A percentile compares a stretch with the other conserved stretches of the same genome.
These are phyloP conservation scores for Mycena rebaudengoi DNA, from an alignment of 768 basidiomycete species.

Conservation along the genomic window DNA sequence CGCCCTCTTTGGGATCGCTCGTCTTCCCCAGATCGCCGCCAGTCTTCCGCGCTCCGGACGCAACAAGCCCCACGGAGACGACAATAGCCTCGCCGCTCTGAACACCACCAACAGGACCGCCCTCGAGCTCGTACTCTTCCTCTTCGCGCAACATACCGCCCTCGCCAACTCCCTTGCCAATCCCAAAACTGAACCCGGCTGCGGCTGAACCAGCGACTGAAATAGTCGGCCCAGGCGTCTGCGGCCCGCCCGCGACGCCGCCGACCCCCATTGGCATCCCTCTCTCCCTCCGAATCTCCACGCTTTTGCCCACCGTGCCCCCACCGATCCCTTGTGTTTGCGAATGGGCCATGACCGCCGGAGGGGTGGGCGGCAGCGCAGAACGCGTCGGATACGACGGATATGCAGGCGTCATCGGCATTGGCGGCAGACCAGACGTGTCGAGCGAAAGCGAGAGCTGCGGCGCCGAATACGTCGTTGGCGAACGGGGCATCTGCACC, in stretches of 20 bases:
- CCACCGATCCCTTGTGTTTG: conserved; percentile 55
- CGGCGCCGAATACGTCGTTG: conserved; percentile 64
- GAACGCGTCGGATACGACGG: conserved; percentile 67
- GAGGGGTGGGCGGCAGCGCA: conserved; percentile 59
- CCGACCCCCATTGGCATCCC: conserved; percentile 46
- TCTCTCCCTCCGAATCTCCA: conserved; percentile 75
- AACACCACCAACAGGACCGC: conserved; percentile 5
- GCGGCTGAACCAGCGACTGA: conserved; percentile 52
- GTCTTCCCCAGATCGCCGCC: conserved; percentile 30
- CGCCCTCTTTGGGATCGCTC: conserved; percentile 30
- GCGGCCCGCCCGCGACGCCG: conserved; percentile 46
- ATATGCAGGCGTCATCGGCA: conserved; percentile 74
- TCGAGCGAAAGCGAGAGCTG: conserved; percentile 42
- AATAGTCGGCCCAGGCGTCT: conserved; percentile 66
- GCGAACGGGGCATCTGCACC: conserved; percentile 52
- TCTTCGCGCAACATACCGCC: conserved; percentile 39
- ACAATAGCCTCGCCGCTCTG: conserved; percentile 66
- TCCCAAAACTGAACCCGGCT: conserved; percentile 23
- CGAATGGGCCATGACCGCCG: conserved; percentile 63
- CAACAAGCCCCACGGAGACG: conserved; percentile 69
- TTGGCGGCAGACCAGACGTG: conserved; percentile 27
- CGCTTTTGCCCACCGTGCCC: conserved; percentile 51
- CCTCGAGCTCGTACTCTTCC: conserved; percentile 29
- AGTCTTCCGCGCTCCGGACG: conserved; percentile 28
- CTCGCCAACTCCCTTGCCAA: conserved; percentile 13